These are phyloP conservation scores for Fusarium tricinctum DNA, from an alignment of 2,329 filamentous ascomycete genomes.

Conservation along the genomic window DNA sequence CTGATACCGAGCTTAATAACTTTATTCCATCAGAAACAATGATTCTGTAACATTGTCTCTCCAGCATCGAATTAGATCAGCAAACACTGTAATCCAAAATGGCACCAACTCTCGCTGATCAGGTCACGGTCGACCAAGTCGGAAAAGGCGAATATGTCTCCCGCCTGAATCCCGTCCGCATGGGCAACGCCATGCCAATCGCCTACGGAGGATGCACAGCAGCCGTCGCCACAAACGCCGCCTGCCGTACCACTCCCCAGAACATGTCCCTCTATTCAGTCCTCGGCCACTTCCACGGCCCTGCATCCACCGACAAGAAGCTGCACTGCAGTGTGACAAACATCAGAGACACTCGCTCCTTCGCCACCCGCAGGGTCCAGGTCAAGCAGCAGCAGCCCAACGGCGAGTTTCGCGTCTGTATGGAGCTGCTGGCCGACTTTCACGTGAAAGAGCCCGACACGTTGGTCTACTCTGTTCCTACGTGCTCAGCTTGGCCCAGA, in stretches of 20 bases:
- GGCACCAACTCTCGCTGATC: constrained; percentile 34
- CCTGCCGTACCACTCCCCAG: constrained; percentile 55
- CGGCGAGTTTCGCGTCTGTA: constrained; percentile 55
- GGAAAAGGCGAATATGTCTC: constrained; percentile 46
- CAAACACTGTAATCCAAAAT: constrained; percentile 1
- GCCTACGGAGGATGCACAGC: constrained; percentile 63
- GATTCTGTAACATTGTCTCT: neutral
- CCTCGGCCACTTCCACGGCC: constrained; percentile 62
- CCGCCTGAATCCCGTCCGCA: constrained; percentile 46
- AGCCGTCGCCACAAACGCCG: constrained; percentile 58
- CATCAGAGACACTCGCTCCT: constrained; percentile 61
- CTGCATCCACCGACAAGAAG: constrained; percentile 57
- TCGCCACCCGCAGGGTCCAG: constrained; percentile 62
- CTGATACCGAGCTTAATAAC: constrained; percentile 6
- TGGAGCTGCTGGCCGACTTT: constrained; percentile 63
- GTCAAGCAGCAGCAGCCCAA: constrained; percentile 58
- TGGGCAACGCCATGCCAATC: constrained; percentile 53
- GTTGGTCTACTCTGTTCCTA: constrained; percentile 57
- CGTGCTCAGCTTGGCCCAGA: constrained; percentile 50
- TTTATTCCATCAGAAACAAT: neutral
- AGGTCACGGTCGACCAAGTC: constrained; percentile 44
- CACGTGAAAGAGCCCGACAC: constrained; percentile 56
- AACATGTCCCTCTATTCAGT: constrained; percentile 61
- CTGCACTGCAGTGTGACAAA: constrained; percentile 55
- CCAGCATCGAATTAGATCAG: neutral